These are phyloP conservation scores for Psidium guajava DNA, from an alignment of 345 rosid genomes.

Conservation along the genomic window DNA sequence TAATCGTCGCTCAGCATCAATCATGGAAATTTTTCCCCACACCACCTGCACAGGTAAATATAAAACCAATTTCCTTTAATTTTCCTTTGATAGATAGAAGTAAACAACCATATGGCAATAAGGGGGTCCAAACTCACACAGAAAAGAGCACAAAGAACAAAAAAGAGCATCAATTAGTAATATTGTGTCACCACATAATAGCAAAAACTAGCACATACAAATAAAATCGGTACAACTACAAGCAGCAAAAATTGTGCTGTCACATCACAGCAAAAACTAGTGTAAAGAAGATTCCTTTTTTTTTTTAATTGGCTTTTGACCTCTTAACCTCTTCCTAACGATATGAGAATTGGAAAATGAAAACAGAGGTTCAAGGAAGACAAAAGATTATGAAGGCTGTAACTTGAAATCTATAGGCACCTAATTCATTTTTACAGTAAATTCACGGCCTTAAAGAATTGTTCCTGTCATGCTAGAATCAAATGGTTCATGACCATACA, in stretches of 20 bases:
- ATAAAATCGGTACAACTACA: neutral
- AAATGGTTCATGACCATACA: neutral
- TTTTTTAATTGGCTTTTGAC: neutral
- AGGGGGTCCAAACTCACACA: neutral
- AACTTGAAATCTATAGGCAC: neutral
- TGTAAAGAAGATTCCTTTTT: neutral
- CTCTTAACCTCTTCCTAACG: neutral
- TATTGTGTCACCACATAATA: neutral
- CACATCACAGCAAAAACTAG: neutral
- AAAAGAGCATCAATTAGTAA: neutral
- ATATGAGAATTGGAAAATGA: neutral
- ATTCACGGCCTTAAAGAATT: neutral
- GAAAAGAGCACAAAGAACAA: neutral
- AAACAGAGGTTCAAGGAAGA: neutral
- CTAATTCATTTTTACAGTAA: neutral
- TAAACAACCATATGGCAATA: neutral
- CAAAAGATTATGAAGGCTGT: neutral
- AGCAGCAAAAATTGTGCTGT: neutral
- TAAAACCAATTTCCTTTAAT: neutral
- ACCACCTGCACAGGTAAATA: conserved; percentile 39
- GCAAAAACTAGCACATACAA: neutral
- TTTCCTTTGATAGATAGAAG: neutral
- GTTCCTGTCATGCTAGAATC: neutral
- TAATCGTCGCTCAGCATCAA: conserved; percentile 93
- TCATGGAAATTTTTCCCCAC: conserved; percentile 98